phyloP scores from a whole-genome alignment of 1,139 yeast genomes.

The Ashbya aceris region DNA sequence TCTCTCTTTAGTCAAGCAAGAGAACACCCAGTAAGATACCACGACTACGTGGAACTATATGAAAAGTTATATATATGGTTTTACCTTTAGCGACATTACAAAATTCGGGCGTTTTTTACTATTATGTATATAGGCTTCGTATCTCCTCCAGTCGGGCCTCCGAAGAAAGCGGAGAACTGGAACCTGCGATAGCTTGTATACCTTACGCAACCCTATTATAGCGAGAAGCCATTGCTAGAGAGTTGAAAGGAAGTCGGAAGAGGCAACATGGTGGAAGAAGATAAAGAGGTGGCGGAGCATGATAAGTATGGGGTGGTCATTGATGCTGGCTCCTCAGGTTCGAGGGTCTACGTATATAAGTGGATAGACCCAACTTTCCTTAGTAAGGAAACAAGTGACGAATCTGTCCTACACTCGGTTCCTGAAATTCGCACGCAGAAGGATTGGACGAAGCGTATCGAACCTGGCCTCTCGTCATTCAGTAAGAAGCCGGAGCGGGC shows the following conservation, averaged over 20 bases:
- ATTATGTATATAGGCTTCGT: neutral
- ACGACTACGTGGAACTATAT: too few species aligned
- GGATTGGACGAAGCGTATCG: conserved; percentile 51
- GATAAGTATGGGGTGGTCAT: conserved; percentile 58
- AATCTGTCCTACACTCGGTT: conserved; percentile 38
- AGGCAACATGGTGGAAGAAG: too few species aligned
- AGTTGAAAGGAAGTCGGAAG: too few species aligned
- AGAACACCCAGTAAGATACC: too few species aligned
- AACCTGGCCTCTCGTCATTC: conserved; percentile 63
- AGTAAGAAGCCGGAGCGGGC: conserved; percentile 40
- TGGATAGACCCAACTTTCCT: conserved; percentile 46
- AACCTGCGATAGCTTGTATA: too few species aligned
- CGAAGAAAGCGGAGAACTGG: too few species aligned
- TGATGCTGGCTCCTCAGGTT: conserved; percentile 79
- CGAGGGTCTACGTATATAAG: conserved; percentile 57
- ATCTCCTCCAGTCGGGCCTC: too few species aligned
- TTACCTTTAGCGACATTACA: too few species aligned
- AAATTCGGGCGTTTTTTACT: neutral
- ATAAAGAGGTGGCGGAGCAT: neutral
- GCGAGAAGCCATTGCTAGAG: too few species aligned
- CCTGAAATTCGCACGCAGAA: conserved; percentile 53
- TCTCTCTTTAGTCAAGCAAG: too few species aligned
- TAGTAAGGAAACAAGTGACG: conserved; percentile 21
- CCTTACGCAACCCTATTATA: too few species aligned
- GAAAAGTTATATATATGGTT: too few species aligned